Base-by-base conservation (phyloP, 208 protist genomes). In the Acanthamoeba healyi region DNA sequence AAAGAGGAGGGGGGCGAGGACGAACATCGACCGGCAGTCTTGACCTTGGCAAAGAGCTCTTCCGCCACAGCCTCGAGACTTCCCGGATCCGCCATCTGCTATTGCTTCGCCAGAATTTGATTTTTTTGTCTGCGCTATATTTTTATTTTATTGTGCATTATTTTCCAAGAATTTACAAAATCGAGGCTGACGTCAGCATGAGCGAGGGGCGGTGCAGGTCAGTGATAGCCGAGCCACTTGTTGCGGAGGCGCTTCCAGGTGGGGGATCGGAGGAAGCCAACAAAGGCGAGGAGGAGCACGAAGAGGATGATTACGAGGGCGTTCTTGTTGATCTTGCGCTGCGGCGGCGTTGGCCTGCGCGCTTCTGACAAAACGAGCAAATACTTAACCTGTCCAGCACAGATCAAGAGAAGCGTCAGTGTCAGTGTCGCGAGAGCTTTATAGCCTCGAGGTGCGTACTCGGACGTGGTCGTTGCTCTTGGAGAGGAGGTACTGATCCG, bases 21-120 rank as follows among this genome's bases (percentile, higher is more conserved):
- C 86, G 38, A 77, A 92, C 86, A 92, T 74, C 58, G 51, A 7
- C 86, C 86, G 34, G 86, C 51, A 34, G 58, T n/a, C 32, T 92
- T 74, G 29, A 92, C 46, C 58, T 92, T 92, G 2, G 46, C 34
- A 65, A 92, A 92, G 6, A 92, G 38, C 58, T 92, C 86, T 40
- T 86, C 77, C 2, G 77, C 77, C 44, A 86, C 77, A 22, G 46
- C 77, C 34, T 86, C 77, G 6, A 86, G 24, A 49, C 40, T 82
- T 10, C 10, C 63, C 15, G 63, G 32, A 32, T 72, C 63, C 10
- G 63, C n/a, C 15, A n/a, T n/a, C n/a, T n/a, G n/a, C n/a, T n/a
- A n/a, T n/a, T n/a, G n/a, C n/a, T n/a, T n/a, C n/a, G n/a, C n/a
- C n/a, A n/a, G n/a, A n/a, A n/a, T n/a, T n/a, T n/a, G n/a, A n/a